Evolutionary conservation across 495 filamentous ascomycete species (phyloP).

Genomic region (Penicillium goetzii): DNA sequence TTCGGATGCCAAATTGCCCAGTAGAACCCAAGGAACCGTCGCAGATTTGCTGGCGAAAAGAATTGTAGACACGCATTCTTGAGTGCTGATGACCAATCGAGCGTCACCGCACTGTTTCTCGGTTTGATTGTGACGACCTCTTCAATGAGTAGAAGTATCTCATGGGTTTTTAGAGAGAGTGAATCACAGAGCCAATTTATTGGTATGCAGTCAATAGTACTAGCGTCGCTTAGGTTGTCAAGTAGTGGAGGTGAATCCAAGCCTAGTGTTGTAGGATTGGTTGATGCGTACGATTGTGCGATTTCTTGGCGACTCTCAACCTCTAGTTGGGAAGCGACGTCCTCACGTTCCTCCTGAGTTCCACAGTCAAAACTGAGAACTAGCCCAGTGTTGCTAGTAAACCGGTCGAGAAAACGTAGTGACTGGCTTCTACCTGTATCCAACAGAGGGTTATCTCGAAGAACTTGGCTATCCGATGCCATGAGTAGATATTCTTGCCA

Average conservation of each 20-base stretch:
- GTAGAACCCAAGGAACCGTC: constrained; percentile 21
- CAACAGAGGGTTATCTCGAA: background rate
- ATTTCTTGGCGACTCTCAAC: background rate
- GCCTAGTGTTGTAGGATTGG: background rate
- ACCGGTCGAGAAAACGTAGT: constrained; percentile 25
- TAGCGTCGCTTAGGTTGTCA: constrained; percentile 12
- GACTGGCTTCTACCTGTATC: constrained; percentile 6
- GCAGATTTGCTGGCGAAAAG: constrained; percentile 29
- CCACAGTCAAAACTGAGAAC: constrained; percentile 30
- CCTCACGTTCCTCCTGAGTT: constrained; percentile 23
- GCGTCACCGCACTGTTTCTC: constrained; percentile 29
- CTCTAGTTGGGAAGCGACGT: constrained; percentile 18
- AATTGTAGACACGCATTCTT: constrained; percentile 26
- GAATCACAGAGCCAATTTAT: constrained; percentile 24
- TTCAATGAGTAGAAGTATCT: constrained; percentile 29
- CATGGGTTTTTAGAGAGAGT: constrained; percentile 29
- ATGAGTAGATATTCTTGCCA: constrained; percentile 17
- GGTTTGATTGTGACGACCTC: constrained; percentile 33
- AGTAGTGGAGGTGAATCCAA: constrained; percentile 11
- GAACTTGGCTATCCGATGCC: constrained; percentile 5
- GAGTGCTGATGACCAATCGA: constrained; percentile 27
- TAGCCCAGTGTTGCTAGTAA: constrained; percentile 30
- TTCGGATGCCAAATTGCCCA: constrained; percentile 36
- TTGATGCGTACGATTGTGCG: background rate
- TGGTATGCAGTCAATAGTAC: constrained; percentile 7